Evolutionary conservation across 1,284 basidiomycete genomes (phyloP).

Genomic region (Anthracocystis walkeri): DNA sequence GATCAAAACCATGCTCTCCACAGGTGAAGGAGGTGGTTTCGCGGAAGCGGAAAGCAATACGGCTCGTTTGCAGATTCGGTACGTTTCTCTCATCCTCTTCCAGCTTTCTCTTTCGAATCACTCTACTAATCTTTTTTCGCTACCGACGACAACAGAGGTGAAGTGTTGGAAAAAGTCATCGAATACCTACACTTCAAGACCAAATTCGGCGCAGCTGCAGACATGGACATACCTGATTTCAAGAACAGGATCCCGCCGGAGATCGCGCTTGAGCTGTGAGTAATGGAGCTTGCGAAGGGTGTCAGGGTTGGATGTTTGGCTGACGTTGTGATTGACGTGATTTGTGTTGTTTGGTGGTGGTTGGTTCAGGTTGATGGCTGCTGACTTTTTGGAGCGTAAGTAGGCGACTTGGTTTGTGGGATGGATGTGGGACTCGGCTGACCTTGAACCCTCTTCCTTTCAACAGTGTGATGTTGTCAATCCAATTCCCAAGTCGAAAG

Average conservation of each 20-base stretch:
- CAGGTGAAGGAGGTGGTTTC: slow-evolving; percentile 68
- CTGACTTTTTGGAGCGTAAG: slow-evolving; percentile 64
- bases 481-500: too few relatives aligned
- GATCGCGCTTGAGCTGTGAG: slow-evolving; percentile 83
- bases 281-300: slow-evolving; percentile 70
- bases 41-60: slow-evolving; percentile 70
- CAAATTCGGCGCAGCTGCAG: slow-evolving; percentile 75
- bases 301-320: too few relatives aligned
- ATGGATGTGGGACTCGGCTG: neutral
- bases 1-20: slow-evolving; percentile 60
- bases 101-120: neutral
- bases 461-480: neutral
- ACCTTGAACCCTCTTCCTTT: neutral
- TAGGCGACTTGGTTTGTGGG: neutral
- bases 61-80: slow-evolving; percentile 71
- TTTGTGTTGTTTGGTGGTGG: neutral
- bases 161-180: slow-evolving; percentile 82
- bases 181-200: slow-evolving; percentile 85
- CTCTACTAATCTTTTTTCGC: neutral
- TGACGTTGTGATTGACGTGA: neutral
- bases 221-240: slow-evolving; percentile 82
- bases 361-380: slow-evolving; percentile 57
- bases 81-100: neutral
- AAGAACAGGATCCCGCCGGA: slow-evolving; percentile 82
- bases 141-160: slow-evolving; percentile 73